These are phyloP conservation scores for Rhytidiadelphus loreus DNA, from an alignment of 225 moss, liverwort and hornwort species.

Conservation along the genomic window DNA sequence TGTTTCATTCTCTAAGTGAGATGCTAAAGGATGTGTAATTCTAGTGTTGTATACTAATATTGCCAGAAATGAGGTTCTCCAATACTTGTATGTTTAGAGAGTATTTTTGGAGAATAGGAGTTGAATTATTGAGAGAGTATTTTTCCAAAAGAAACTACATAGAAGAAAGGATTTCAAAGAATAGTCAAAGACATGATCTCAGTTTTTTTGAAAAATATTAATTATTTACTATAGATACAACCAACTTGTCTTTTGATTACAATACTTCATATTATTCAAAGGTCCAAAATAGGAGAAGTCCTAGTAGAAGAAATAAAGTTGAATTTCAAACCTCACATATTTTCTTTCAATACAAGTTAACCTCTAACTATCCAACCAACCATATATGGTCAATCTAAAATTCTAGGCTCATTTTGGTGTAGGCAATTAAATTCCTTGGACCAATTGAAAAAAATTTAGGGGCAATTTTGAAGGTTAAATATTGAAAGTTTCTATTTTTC, in stretches of 20 bases:
- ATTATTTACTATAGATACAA: not conserved
- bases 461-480: no score
- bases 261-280: accelerated
- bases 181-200: not conserved
- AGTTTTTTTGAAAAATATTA: not conserved
- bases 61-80: not conserved
- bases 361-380: no score
- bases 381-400: no score
- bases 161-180: not conserved
- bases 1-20: not conserved
- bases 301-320: not conserved
- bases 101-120: not conserved
- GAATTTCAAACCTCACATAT: not conserved
- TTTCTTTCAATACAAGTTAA: not conserved
- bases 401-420: no score
- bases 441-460: no score
- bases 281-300: not conserved
- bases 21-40: not conserved
- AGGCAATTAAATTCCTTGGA: no score
- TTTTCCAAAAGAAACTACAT: not conserved
- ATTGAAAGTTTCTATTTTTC: no score
- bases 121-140: not conserved
- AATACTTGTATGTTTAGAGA: not conserved
- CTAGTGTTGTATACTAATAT: not conserved
- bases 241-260: not conserved